A percentile compares a stretch with the other conserved stretches of the same genome.
Conservation (phyloP, 345 rosid genomes). For the Arabis hirsuta region DNA sequence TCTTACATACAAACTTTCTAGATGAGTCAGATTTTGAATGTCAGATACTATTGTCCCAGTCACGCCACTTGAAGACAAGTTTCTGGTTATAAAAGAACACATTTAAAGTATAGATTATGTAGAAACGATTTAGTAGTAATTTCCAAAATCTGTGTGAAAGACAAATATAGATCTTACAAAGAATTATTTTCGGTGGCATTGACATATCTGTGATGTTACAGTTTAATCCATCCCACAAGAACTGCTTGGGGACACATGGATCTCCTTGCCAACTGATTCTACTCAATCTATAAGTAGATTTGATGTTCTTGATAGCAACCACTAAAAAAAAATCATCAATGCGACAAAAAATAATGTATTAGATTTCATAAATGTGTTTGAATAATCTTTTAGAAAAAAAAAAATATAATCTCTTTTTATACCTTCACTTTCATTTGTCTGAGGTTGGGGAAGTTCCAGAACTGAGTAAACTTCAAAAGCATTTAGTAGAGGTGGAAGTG, state of each 20-base stretch:
- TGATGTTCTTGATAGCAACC: conserved; percentile 50
- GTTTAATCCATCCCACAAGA: conserved; percentile 52
- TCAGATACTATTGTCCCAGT: conserved; percentile 34
- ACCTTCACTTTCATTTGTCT: conserved; percentile 33
- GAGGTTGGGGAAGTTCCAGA: conserved; percentile 17
- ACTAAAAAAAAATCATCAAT: conserved; percentile 22
- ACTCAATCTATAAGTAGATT: conserved; percentile 38
- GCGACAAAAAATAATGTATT: neutral
- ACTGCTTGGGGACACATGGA: conserved; percentile 54
- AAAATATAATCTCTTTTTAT: neutral
- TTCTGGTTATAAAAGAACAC: conserved; percentile 30
- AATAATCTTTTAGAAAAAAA: neutral
- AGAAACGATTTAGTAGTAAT: neutral
- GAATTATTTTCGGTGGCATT: conserved; percentile 26
- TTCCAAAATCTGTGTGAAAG: neutral
- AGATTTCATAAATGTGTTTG: neutral
- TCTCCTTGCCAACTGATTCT: conserved; percentile 65
- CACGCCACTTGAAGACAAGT: conserved; percentile 50
- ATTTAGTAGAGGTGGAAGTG: conserved; percentile 39
- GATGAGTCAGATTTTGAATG: conserved; percentile 38
- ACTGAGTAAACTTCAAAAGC: conserved; percentile 34
- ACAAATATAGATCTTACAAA: conserved; percentile 4
- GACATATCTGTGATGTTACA: conserved; percentile 42
- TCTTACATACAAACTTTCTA: conserved; percentile 50
- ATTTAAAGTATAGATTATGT: neutral